These are phyloP conservation scores for Alternaria gaisen DNA, from an alignment of 2,329 filamentous ascomycete species.

Conservation along the genomic window DNA sequence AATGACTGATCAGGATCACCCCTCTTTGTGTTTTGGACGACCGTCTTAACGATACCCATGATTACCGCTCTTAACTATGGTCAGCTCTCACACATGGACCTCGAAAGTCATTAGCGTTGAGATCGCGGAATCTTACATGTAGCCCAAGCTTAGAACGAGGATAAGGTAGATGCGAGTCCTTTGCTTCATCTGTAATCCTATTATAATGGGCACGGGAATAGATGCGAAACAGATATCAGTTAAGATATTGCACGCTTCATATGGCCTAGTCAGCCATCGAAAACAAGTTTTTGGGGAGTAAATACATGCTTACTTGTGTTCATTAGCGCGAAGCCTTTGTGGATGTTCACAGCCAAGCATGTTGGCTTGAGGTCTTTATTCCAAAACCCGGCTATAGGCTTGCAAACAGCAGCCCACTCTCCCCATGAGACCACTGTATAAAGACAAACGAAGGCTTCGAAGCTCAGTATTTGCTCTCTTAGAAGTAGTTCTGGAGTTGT, in stretches of 20 bases:
- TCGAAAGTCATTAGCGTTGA: neutral
- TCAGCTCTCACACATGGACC: neutral
- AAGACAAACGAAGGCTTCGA: neutral
- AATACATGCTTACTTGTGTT: neutral
- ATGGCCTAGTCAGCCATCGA: neutral
- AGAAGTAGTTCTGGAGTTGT: neutral
- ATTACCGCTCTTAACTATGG: neutral
- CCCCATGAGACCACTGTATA: neutral
- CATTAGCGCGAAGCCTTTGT: conserved; percentile 1
- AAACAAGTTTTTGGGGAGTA: neutral
- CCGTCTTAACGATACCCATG: conserved; percentile 1
- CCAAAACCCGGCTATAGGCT: neutral
- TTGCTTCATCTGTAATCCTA: neutral
- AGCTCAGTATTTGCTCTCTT: neutral
- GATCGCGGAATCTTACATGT: neutral
- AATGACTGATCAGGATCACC: conserved; percentile 1
- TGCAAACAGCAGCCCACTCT: conserved; percentile 2
- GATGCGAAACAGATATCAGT: conserved; percentile 2
- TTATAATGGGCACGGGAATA: neutral
- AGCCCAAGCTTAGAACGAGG: neutral
- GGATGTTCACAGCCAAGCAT: neutral
- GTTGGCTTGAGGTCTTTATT: neutral
- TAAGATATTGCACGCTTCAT: neutral
- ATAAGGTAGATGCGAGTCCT: neutral
- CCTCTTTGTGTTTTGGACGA: conserved; percentile 1